A percentile compares a stretch with the other conserved stretches of the same genome.
phyloP scores from a whole-genome alignment of 176 grass and related monocot genomes.

The Oryza meridionalis region DNA sequence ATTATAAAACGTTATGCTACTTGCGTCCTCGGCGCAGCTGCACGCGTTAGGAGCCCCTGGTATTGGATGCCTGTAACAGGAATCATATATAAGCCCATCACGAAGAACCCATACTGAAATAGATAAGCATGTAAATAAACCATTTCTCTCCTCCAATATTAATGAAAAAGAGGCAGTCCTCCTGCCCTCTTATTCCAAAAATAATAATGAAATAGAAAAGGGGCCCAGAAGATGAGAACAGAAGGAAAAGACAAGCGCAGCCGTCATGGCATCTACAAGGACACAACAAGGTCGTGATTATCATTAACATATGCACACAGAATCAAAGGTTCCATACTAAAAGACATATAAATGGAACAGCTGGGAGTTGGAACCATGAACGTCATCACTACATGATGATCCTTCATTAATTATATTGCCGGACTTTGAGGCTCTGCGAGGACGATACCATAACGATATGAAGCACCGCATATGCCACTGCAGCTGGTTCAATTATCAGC shows the following conservation, averaged over 20 bases:
- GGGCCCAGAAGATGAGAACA: too few species aligned
- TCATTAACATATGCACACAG: not conserved
- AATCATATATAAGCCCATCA: not conserved
- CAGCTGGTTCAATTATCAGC: slow-evolving; percentile 5
- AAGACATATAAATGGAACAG: not conserved
- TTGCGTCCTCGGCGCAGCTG: too few species aligned
- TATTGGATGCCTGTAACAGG: not conserved
- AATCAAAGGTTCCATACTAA: not conserved
- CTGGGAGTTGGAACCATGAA: not conserved
- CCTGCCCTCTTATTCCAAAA: too few species aligned
- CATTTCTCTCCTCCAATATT: too few species aligned
- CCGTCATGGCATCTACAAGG: not conserved
- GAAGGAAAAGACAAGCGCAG: not conserved
- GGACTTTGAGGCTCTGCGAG: not conserved
- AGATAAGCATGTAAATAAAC: too few species aligned
- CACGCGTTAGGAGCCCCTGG: too few species aligned
- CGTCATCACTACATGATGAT: not conserved
- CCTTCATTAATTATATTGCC: not conserved
- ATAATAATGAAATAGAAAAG: too few species aligned
- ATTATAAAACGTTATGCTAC: too few species aligned
- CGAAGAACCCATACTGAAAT: not conserved
- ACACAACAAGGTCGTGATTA: not conserved
- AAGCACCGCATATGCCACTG: not conserved
- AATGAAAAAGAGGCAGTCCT: too few species aligned
- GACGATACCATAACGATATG: not conserved